Evolutionary conservation across 1,139 yeast species (phyloP).

Genomic region (Taphrina deformans): DNA sequence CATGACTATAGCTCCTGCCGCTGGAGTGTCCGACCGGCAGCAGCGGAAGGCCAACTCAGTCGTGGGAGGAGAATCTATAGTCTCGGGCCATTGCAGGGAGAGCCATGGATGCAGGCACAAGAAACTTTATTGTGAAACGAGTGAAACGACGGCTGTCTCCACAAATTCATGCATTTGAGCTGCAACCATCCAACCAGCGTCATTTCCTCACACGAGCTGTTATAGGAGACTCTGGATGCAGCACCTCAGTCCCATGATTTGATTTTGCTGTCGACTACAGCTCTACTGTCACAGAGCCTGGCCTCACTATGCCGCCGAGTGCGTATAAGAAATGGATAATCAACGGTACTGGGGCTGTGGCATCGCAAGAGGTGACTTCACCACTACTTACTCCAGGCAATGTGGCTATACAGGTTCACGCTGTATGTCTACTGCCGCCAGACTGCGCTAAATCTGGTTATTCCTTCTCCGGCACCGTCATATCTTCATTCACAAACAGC

Average conservation of each 20-base stretch:
- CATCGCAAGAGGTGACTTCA: not conserved
- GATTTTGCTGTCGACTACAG: no score
- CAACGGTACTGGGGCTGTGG: not conserved
- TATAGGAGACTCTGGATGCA: not conserved
- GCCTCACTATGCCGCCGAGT: no score
- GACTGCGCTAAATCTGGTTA: not conserved
- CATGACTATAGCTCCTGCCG: no score
- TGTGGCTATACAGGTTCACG: slow-evolving; percentile 18
- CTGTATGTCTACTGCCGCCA: slow-evolving; percentile 3
- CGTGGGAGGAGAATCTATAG: not conserved
- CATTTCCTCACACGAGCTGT: not conserved
- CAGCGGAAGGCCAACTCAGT: no score
- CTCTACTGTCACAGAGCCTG: no score
- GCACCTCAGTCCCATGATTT: no score
- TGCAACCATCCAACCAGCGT: not conserved
- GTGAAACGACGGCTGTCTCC: slow-evolving; percentile 6
- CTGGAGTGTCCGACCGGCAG: no score
- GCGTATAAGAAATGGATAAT: slow-evolving; percentile 1
- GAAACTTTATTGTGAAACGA: not conserved
- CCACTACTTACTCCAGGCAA: slow-evolving; percentile 14
- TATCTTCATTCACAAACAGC: not conserved
- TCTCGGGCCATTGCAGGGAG: not conserved
- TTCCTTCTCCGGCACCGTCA: slow-evolving; percentile 26
- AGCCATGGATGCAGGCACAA: not conserved
- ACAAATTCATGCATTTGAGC: not conserved